Conservation (phyloP, 805 yeast genomes). For the Yamadazyma sp. region DNA sequence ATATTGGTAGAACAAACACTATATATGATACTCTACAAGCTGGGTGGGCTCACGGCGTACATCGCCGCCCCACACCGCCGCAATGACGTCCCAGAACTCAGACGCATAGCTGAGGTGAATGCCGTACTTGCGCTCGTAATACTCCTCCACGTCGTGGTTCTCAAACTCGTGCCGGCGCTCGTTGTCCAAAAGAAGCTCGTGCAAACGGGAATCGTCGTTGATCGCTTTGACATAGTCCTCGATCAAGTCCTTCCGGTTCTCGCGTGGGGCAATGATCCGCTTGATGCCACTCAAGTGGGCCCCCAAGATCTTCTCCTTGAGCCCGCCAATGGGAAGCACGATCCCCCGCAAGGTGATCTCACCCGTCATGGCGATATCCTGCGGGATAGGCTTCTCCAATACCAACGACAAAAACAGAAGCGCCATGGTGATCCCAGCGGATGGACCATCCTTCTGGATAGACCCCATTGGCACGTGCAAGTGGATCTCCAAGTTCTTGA, state of each 20-base stretch:
- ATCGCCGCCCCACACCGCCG: constrained; percentile 64
- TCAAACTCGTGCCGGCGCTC: constrained; percentile 27
- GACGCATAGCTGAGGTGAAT: constrained; percentile 63
- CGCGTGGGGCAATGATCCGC: constrained; percentile 66
- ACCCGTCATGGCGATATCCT: constrained; percentile 78
- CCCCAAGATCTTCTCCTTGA: constrained; percentile 73
- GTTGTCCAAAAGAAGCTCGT: constrained; percentile 38
- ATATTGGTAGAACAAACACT: no score
- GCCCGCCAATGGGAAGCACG: constrained; percentile 80
- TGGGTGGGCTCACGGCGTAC: constrained; percentile 29
- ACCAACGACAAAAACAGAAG: constrained; percentile 45
- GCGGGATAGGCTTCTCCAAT: constrained; percentile 44
- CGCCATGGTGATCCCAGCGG: constrained; percentile 52
- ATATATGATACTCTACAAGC: constrained; percentile 32
- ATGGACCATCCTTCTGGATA: constrained; percentile 47
- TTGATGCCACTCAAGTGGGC: constrained; percentile 64
- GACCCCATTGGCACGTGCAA: constrained; percentile 52
- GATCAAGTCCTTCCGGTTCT: constrained; percentile 67
- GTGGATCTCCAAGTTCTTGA: constrained; percentile 57
- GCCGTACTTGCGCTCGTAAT: constrained; percentile 53
- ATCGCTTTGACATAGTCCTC: constrained; percentile 48
- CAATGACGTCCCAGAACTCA: constrained; percentile 76
- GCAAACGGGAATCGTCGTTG: constrained; percentile 34
- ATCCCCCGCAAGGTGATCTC: constrained; percentile 79
- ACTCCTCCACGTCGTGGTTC: constrained; percentile 49